Percentiles rank a stretch among this genome's conserved stretches.
phyloP scores from a whole-genome alignment of 495 filamentous ascomycete genomes.

The Aspergillus asperescens region DNA sequence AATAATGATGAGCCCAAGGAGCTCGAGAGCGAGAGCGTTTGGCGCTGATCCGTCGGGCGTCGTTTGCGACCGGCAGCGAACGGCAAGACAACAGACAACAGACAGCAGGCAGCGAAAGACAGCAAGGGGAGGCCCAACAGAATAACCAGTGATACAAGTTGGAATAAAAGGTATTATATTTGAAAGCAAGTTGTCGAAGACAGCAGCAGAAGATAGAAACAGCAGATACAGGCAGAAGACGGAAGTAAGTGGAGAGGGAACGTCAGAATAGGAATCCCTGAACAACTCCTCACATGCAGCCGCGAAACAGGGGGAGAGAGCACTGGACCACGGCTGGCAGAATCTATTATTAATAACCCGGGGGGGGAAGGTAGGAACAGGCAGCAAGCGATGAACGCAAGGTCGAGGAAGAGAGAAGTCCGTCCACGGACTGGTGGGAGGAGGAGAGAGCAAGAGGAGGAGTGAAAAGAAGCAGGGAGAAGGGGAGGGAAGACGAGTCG shows the following conservation, averaged over 20 bases:
- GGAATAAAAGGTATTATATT: conserved; percentile 6
- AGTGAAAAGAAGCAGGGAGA: conserved; percentile 3
- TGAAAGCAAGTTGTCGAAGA: neutral
- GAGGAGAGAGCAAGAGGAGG: conserved; percentile 1
- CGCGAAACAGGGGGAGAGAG: conserved; percentile 7
- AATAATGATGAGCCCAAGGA: conserved; percentile 14
- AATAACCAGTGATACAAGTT: conserved; percentile 11
- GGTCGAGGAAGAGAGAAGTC: neutral
- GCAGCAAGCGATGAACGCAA: conserved; percentile 1
- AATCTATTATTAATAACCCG: conserved; percentile 25
- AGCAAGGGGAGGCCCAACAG: conserved; percentile 1
- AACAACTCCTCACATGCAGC: conserved; percentile 19
- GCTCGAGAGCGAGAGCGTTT: conserved; percentile 14
- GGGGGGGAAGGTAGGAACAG: conserved; percentile 11
- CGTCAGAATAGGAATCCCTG: conserved; percentile 4
- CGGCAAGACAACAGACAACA: conserved; percentile 15
- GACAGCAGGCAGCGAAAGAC: conserved; percentile 5
- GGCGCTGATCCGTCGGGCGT: conserved; percentile 14
- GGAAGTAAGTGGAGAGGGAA: conserved; percentile 9
- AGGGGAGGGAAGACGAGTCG: neutral
- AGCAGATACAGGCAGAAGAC: neutral
- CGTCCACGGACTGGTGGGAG: conserved; percentile 12
- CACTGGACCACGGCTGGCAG: conserved; percentile 18
- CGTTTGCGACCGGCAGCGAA: conserved; percentile 20
- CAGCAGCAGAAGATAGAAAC: neutral